These are phyloP conservation scores for Aspergillus quadrilineatus DNA, from an alignment of 2,329 filamentous ascomycete genomes.

Conservation along the genomic window DNA sequence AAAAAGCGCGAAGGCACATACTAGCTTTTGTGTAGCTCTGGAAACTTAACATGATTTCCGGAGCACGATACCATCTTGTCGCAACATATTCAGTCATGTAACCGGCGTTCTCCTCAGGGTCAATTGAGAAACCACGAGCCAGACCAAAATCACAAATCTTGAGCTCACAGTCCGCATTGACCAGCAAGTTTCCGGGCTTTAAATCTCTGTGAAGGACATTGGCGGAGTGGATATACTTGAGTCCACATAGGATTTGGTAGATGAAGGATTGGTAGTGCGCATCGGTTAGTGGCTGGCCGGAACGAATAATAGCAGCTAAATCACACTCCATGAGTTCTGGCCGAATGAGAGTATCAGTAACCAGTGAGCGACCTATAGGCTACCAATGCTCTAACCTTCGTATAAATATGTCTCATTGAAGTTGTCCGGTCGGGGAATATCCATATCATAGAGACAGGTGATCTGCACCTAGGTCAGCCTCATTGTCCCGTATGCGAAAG, in stretches of 20 bases:
- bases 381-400: constrained; percentile 66
- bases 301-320: constrained; percentile 94
- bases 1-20: constrained; percentile 55
- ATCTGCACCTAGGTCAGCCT: constrained; percentile 63
- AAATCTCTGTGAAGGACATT: constrained; percentile 96
- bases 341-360: not conserved
- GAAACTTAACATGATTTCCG: constrained; percentile 99
- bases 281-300: constrained; percentile 93
- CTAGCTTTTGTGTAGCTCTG: constrained; percentile 99
- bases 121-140: constrained; percentile 92
- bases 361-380: not conserved
- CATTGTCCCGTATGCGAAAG: constrained; percentile 2
- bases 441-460: constrained; percentile 99
- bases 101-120: constrained; percentile 95
- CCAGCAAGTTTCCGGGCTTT: constrained; percentile 94
- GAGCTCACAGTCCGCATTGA: constrained; percentile 98
- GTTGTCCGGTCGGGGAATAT: constrained; percentile 93
- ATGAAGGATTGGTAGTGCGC: constrained; percentile 99
- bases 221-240: constrained; percentile 99
- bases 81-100: constrained; percentile 99
- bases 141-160: constrained; percentile 99
- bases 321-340: constrained; percentile 99
- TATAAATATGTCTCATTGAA: constrained; percentile 99
- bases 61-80: constrained; percentile 96
- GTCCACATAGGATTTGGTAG: constrained; percentile 97